phyloP scores from a whole-genome alignment of 208 protist genomes.

The Acanthamoeba sp. region DNA sequence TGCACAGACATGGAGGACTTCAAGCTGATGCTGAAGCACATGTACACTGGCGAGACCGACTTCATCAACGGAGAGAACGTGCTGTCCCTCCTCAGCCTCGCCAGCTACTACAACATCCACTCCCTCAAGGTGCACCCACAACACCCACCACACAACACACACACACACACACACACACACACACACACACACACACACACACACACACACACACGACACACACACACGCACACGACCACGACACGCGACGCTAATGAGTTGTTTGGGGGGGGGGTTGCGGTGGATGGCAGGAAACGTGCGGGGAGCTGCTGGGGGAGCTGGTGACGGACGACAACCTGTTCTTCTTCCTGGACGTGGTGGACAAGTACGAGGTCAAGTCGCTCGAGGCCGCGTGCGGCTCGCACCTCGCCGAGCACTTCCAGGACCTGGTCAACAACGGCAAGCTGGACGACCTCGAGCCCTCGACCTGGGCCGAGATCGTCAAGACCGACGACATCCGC shows the following conservation, averaged over 20 bases:
- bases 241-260: too few species aligned
- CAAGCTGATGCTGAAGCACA: slow-evolving; percentile 67
- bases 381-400: slow-evolving; percentile 28
- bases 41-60: slow-evolving; percentile 62
- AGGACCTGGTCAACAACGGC: not conserved
- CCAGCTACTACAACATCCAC: slow-evolving; percentile 53
- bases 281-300: slow-evolving; percentile 20
- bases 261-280: not conserved
- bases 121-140: slow-evolving; percentile 21
- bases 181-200: too few species aligned
- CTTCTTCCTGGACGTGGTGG: slow-evolving; percentile 55
- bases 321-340: slow-evolving; percentile 64
- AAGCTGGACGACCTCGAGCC: slow-evolving; percentile 30
- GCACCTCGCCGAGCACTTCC: slow-evolving; percentile 63
- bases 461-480: slow-evolving; percentile 53
- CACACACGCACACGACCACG: too few species aligned
- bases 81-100: slow-evolving; percentile 10
- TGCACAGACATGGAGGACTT: not conserved
- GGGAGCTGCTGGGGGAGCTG: slow-evolving; percentile 40
- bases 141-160: not conserved
- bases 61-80: slow-evolving; percentile 53
- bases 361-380: slow-evolving; percentile 17
- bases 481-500: slow-evolving; percentile 31
- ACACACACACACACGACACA: too few species aligned
- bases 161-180: too few species aligned